Base-by-base conservation (phyloP, 2,329 filamentous ascomycete species). In the Chrysosphaeria jannelii region DNA sequence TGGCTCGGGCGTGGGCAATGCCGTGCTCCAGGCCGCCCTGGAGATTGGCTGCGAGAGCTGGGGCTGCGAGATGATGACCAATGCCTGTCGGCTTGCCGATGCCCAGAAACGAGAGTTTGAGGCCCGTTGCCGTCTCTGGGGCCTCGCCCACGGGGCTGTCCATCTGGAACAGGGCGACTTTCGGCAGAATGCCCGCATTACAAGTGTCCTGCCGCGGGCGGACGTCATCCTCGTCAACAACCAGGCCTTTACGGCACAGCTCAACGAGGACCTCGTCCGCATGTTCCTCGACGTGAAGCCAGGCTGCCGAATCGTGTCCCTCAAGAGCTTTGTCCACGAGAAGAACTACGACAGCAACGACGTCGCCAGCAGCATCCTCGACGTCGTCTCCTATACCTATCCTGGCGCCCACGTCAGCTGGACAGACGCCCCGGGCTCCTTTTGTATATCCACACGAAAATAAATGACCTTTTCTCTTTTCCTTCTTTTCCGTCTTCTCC, bases 161-260 rank as follows among this genome's bases (percentile, higher is more conserved):
- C 57, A 64, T 29, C 60, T 97, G 5, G 60, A 81, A 30, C 53
- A 66, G 20, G 85, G 76, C 28, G 74, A 90, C 39, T 91, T 97
- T 37, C 61, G 78, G 7, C 61, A 65, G 31, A 71, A 70, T 33
- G 41, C 56, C 10, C 52, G 53, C 27, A 75, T 91, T 23, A 54
- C 66, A 28, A 55, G 63, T 13, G 66, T 67, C 6, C 53, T 97
- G 23, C 68, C 70, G 41, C 62, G 67, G 25, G 81, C 85, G 2
- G 85, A 97, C 39, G 79, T 93, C n/a, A 62, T 97, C 10, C 57
- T 97, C 13, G 81, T 93, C 35, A 97, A 97, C 50, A 97, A 97
- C 46, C 79, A 93, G 45, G 85, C 78, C 3, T 97, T 97, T 44
- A 79, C 69, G 5, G 68, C 79, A 9, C 57, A 68, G 34, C 58